Evolutionary conservation across 768 basidiomycete species (phyloP).

Genomic region (Hypsizygus marmoreus): DNA sequence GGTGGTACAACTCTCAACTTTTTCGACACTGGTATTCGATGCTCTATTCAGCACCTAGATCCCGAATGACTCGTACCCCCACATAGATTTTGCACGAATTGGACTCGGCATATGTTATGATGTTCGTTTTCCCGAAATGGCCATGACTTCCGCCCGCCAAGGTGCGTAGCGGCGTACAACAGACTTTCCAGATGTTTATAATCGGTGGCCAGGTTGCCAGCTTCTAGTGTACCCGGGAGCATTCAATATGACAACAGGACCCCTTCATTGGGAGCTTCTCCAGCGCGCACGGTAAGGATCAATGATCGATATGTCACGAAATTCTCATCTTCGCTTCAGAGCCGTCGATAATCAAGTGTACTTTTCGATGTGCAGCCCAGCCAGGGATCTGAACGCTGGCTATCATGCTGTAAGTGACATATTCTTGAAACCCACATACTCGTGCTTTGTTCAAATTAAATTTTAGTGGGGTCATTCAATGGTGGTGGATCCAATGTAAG

Average conservation of each 20-base stretch:
- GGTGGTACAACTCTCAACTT: slow-evolving; percentile 73
- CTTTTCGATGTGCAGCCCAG: slow-evolving; percentile 94
- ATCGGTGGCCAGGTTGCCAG: slow-evolving; percentile 72
- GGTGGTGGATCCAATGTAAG: slow-evolving; percentile 88
- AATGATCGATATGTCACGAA: not conserved
- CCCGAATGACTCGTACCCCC: not conserved
- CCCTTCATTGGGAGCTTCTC: slow-evolving; percentile 93
- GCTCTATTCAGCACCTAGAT: not conserved
- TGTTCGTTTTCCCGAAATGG: slow-evolving; percentile 90
- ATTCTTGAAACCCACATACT: not conserved
- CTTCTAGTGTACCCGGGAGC: slow-evolving; percentile 91
- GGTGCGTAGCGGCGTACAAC: no score
- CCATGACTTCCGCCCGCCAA: slow-evolving; percentile 86
- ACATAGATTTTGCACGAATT: slow-evolving; percentile 90
- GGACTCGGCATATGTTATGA: slow-evolving; percentile 98
- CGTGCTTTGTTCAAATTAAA: not conserved
- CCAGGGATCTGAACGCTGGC: slow-evolving; percentile 74
- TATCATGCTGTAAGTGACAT: slow-evolving; percentile 80
- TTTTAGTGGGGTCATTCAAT: slow-evolving; percentile 86
- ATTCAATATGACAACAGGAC: slow-evolving; percentile 95
- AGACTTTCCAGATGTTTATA: not conserved
- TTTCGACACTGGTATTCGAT: slow-evolving; percentile 79
- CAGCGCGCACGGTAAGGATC: slow-evolving; percentile 74
- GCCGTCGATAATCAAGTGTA: slow-evolving; percentile 98
- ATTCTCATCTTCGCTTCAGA: slow-evolving; percentile 39